Conservation (phyloP, 441 rosid species). For the Mallotus japonicus region DNA sequence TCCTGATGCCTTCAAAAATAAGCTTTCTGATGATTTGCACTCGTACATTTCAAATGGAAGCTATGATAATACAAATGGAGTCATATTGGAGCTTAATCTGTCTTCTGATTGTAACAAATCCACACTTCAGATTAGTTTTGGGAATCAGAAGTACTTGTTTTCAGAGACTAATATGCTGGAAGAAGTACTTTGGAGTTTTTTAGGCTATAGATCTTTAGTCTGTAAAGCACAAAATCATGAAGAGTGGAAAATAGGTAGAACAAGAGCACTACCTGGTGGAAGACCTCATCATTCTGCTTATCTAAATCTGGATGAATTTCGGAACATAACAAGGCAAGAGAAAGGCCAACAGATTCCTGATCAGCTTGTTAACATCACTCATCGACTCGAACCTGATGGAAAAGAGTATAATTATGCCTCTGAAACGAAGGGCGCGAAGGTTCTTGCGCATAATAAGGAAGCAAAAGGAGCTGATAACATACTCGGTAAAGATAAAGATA, state of each 20-base stretch:
- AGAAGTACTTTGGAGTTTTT: constrained; percentile 45
- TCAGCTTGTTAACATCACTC: constrained; percentile 57
- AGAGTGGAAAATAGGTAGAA: constrained; percentile 20
- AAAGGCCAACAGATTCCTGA: constrained; percentile 38
- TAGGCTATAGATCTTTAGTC: constrained; percentile 45
- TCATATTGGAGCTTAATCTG: constrained; percentile 38
- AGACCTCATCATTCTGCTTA: constrained; percentile 40
- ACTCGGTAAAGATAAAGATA: constrained; percentile 71
- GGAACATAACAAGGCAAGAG: constrained; percentile 41
- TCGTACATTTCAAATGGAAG: constrained; percentile 23
- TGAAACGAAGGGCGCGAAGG: constrained; percentile 72
- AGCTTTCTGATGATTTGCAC: constrained; percentile 10
- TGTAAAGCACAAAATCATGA: constrained; percentile 40
- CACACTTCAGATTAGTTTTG: constrained; percentile 31
- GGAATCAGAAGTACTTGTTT: constrained; percentile 38
- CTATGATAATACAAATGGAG: constrained; percentile 27
- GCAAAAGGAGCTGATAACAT: constrained; percentile 86
- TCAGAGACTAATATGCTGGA: constrained; percentile 37
- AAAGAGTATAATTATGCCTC: constrained; percentile 82
- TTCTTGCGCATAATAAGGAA: constrained; percentile 78
- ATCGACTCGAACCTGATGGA: constrained; percentile 79
- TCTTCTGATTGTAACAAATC: constrained; percentile 36
- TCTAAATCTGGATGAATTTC: constrained; percentile 62
- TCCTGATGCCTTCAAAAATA: constrained; percentile 23
- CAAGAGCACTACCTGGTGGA: constrained; percentile 25